phyloP scores from a whole-genome alignment of 345 rosid species.

The Zanthoxylum bungeanum region DNA sequence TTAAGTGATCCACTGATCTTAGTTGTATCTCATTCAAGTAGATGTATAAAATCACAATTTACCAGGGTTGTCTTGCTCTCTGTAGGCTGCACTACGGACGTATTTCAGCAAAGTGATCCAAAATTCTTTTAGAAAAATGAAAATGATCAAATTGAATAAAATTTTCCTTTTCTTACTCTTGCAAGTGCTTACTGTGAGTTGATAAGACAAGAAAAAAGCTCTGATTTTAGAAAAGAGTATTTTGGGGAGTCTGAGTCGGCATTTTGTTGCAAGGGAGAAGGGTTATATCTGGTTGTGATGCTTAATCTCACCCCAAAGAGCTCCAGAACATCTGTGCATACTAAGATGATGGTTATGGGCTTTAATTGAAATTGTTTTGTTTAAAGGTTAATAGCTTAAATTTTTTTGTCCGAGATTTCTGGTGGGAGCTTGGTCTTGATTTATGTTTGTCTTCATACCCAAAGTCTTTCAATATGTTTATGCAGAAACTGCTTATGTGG shows the following conservation, averaged over 20 bases:
- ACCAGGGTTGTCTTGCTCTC: not conserved
- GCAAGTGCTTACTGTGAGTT: not conserved
- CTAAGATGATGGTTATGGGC: not conserved
- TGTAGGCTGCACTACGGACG: not conserved
- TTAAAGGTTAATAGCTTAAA: not conserved
- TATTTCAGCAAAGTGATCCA: not conserved
- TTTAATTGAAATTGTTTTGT: not conserved
- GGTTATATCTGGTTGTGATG: not conserved
- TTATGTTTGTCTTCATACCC: not conserved
- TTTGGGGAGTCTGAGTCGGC: not conserved
- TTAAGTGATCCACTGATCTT: not conserved
- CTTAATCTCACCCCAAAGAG: not conserved
- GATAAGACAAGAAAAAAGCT: not conserved
- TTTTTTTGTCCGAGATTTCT: not conserved
- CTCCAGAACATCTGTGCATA: not conserved
- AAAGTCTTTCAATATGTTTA: not conserved
- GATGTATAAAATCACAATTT: not conserved
- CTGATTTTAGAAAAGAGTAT: not conserved
- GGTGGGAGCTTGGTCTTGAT: not conserved
- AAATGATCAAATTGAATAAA: not conserved
- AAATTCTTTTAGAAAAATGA: not conserved
- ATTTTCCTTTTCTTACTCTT: not conserved
- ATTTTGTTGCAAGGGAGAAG: not conserved
- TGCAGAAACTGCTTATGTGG: not conserved
- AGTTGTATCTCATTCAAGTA: not conserved